Evolutionary conservation across 2,329 filamentous ascomycete genomes (phyloP).

Genomic region (Alternaria triticina): DNA sequence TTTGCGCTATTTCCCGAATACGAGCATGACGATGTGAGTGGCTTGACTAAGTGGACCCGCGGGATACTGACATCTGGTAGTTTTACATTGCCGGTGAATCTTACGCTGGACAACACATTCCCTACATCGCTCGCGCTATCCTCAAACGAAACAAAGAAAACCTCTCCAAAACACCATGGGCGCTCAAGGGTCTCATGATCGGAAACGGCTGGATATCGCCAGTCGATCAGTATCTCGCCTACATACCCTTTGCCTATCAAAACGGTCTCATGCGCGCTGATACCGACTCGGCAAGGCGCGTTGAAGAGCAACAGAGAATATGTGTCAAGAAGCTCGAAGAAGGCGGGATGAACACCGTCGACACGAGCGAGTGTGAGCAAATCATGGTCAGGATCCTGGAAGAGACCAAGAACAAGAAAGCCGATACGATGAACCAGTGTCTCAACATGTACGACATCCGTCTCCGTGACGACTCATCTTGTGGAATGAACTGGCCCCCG

Average conservation of each 20-base stretch:
- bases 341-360: slow-evolving; percentile 67
- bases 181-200: slow-evolving; percentile 83
- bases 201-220: slow-evolving; percentile 98
- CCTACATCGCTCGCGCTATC: slow-evolving; percentile 92
- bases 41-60: background rate
- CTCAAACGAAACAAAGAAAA: slow-evolving; percentile 77
- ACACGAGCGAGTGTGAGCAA: slow-evolving; percentile 73
- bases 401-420: slow-evolving; percentile 64
- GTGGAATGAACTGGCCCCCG: slow-evolving; percentile 98
- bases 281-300: slow-evolving; percentile 65
- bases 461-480: slow-evolving; percentile 78
- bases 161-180: slow-evolving; percentile 66
- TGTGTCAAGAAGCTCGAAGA: slow-evolving; percentile 70
- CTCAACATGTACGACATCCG: slow-evolving; percentile 98
- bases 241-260: slow-evolving; percentile 81
- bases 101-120: slow-evolving; percentile 95
- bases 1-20: slow-evolving; percentile 92
- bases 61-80: slow-evolving; percentile 55
- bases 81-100: slow-evolving; percentile 96
- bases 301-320: slow-evolving; percentile 72
- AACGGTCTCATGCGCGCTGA: slow-evolving; percentile 73
- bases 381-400: slow-evolving; percentile 77
- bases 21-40: slow-evolving; percentile 84
- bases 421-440: slow-evolving; percentile 66
- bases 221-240: slow-evolving; percentile 85